phyloP scores from a whole-genome alignment of 108 stramenopile species.

The Conticribra guillardii region DNA sequence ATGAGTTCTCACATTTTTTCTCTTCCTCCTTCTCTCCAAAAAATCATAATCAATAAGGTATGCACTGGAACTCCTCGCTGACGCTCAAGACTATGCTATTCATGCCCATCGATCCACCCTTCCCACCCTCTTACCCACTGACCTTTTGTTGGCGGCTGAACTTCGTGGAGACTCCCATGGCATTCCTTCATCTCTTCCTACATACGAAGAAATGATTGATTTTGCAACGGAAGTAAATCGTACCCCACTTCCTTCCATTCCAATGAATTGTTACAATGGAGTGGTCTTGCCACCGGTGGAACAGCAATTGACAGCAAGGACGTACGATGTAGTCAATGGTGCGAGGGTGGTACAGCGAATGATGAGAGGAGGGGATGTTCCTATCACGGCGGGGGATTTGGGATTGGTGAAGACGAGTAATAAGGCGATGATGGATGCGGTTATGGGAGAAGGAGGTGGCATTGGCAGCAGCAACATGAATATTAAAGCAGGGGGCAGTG shows the following conservation, averaged over 20 bases:
- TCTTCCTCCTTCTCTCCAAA: too few relatives aligned
- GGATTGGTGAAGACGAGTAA: conserved; percentile 6
- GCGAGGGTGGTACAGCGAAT: conserved; percentile 63
- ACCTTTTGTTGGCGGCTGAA: conserved; percentile 59
- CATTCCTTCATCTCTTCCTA: conserved; percentile 52
- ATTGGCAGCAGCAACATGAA: background rate
- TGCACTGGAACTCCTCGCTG: conserved; percentile 70
- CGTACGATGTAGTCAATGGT: conserved; percentile 84
- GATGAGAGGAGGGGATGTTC: conserved; percentile 41
- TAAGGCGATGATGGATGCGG: background rate
- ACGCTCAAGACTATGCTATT: conserved; percentile 82
- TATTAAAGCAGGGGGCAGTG: background rate
- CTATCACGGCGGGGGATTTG: conserved; percentile 8
- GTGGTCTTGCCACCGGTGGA: conserved; percentile 68
- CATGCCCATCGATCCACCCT: conserved; percentile 55
- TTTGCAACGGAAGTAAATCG: conserved; percentile 66
- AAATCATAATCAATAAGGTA: too few relatives aligned
- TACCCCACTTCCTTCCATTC: conserved; percentile 76
- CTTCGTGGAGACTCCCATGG: conserved; percentile 42
- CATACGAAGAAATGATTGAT: conserved; percentile 48
- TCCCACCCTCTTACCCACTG: conserved; percentile 34
- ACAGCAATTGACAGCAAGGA: conserved; percentile 73
- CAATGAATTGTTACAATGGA: conserved; percentile 74
- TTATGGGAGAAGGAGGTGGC: conserved; percentile 3
- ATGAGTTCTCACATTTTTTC: too few relatives aligned